These are phyloP conservation scores for Pichia cactophila DNA, from an alignment of 1,139 yeast species.

Conservation along the genomic window DNA sequence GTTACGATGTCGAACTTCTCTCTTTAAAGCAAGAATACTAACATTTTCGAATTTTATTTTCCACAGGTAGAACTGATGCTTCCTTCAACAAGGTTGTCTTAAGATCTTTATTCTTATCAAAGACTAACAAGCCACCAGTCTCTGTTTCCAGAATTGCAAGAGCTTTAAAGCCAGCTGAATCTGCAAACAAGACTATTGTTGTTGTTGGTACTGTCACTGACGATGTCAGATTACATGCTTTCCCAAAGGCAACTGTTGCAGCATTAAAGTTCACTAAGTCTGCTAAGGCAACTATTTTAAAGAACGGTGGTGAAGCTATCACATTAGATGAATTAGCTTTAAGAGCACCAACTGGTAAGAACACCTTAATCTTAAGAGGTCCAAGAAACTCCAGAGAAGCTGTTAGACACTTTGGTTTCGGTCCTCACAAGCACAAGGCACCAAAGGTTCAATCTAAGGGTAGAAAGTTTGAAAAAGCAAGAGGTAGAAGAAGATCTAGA, in stretches of 20 bases:
- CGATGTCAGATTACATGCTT: conserved; percentile 86
- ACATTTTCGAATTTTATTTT: conserved; percentile 20
- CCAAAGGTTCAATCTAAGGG: conserved; percentile 97
- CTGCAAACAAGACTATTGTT: conserved; percentile 87
- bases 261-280: conserved; percentile 99
- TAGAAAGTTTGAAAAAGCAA: conserved; percentile 99
- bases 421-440: conserved; percentile 99
- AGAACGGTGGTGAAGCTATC: conserved; percentile 99
- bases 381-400: conserved; percentile 99
- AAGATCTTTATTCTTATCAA: conserved; percentile 90
- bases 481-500: conserved; percentile 99
- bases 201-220: conserved; percentile 99
- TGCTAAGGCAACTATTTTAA: conserved; percentile 95
- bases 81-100: conserved; percentile 97
- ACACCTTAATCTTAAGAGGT: conserved; percentile 97
- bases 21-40: conserved; percentile 17
- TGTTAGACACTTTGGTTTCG: conserved; percentile 99
- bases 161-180: conserved; percentile 69
- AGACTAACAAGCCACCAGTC: conserved; percentile 99
- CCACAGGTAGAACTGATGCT: conserved; percentile 89
- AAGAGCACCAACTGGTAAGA: conserved; percentile 99
- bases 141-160: conserved; percentile 87
- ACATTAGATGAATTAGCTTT: conserved; percentile 98
- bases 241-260: conserved; percentile 97
- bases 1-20: not conserved